Conservation (phyloP, 352 stramenopile species). For the Nannochloropsis limnetica region DNA sequence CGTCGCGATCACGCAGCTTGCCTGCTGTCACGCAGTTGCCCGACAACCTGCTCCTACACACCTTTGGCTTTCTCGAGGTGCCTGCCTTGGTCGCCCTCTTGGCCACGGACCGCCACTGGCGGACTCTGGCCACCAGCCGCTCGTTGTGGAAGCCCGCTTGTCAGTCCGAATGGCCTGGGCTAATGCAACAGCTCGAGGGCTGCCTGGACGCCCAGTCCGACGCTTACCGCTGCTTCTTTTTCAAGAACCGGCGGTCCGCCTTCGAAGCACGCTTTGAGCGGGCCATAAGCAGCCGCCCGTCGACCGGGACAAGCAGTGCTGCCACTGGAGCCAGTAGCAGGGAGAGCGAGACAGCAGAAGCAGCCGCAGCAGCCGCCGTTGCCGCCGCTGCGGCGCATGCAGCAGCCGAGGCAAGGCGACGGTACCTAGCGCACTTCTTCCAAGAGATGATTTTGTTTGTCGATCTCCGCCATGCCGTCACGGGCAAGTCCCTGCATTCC, state of each 20-base stretch:
- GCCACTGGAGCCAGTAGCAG: not conserved
- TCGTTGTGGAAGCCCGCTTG: not conserved
- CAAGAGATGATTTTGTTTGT: slow-evolving; percentile 34
- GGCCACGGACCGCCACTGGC: slow-evolving; percentile 8
- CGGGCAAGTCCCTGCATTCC: slow-evolving; percentile 9
- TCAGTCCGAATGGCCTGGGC: not conserved
- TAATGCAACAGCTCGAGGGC: slow-evolving; percentile 23
- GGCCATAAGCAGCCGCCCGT: not conserved
- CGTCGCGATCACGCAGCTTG: not conserved
- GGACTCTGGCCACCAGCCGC: not conserved
- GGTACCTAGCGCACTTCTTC: slow-evolving; percentile 18
- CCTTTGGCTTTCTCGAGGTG: slow-evolving; percentile 12
- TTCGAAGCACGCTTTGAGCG: slow-evolving; percentile 33
- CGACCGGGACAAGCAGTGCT: not conserved
- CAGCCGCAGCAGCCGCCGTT: not conserved
- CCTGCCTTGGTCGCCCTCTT: slow-evolving; percentile 4
- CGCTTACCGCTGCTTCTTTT: slow-evolving; percentile 23
- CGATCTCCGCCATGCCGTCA: not conserved
- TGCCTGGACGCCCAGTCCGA: not conserved
- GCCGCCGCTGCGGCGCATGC: not conserved
- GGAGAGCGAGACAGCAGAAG: not conserved
- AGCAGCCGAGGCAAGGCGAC: slow-evolving; percentile 15
- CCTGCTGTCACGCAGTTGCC: not conserved
- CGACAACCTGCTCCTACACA: slow-evolving; percentile 9
- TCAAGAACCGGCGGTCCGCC: not conserved